Evolutionary conservation across 1,284 basidiomycete species (phyloP), one percentile per base, ranked within the genome.

Genomic region (Pseudomicrostroma phylloplanum): DNA sequence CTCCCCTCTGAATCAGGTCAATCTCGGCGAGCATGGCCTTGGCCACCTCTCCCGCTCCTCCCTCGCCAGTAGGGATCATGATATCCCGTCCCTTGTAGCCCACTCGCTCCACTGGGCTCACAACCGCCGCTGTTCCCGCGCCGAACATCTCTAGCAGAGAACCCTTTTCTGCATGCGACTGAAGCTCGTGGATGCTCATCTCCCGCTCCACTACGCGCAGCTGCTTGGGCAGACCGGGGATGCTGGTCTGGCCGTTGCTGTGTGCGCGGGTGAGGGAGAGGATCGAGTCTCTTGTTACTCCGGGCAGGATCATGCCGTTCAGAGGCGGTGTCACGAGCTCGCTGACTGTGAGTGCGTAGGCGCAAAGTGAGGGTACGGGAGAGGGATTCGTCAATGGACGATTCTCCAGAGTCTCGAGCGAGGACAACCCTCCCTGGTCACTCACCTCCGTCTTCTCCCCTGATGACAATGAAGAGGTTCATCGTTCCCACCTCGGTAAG

Each of bases 271-370:
- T 89, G 58, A 98, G 86, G 9, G 84, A 77, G 43, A 98, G 85
- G 53, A 96, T 88, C 26, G 72, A 74, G 80, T 96, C 92, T 66
- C 94, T 88, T 8, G 93, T 97, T 19, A 99, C 89, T 66, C 94
- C 94, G 12, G 94, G 93, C 15, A 99, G 87, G 74, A 98, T 92
- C 84, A 96, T 89, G 61, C 93, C 93, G 75, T 91, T 90, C 48
- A 97, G 84, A 4, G 93, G 91, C 11, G 94, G 92, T 11, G 77
- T 78, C 25, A 78, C 70, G 3, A 78, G 67, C 58, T 78, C 77
- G 26, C 30, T 36, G 30, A 36, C 30, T 36, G 30, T 36, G 30
- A 36, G 69, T 60, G 13, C 17, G 49, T 63, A 55, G 30, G 19
- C 25, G 17, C 21, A 21, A 43, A n/a, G 17, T 13, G 40, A 36